Conservation (phyloP, 495 filamentous ascomycete species). For the Xylaria curta region DNA sequence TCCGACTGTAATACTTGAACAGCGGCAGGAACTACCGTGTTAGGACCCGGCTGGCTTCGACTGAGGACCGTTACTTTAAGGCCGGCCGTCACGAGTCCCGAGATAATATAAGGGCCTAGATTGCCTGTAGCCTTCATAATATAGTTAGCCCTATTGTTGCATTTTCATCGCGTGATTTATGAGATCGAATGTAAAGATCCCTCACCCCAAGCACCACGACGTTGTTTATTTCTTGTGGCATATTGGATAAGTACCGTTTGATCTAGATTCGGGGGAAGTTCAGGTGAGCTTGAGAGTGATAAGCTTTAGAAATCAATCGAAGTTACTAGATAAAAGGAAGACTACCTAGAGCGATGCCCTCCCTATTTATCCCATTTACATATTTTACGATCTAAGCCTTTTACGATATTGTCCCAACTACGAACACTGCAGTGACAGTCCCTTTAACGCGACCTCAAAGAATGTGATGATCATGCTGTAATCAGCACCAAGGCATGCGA, state of each 20-base stretch:
- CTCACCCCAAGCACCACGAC: not conserved
- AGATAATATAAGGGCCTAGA: not conserved
- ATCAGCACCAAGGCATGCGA: too few relatives aligned
- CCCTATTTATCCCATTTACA: not conserved
- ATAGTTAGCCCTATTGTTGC: not conserved
- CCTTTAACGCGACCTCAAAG: not conserved
- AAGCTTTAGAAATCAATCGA: not conserved
- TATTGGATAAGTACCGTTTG: not conserved
- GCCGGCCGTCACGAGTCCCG: not conserved
- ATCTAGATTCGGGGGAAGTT: not conserved
- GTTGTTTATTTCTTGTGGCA: not conserved
- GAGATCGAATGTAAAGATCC: not conserved
- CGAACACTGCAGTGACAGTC: not conserved
- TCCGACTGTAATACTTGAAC: not conserved
- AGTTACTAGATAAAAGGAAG: not conserved
- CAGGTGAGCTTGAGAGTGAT: not conserved
- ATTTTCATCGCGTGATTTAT: not conserved
- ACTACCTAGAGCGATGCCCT: not conserved
- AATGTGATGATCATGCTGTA: not conserved
- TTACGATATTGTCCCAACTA: not conserved
- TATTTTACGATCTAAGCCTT: not conserved
- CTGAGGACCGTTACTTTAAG: not conserved
- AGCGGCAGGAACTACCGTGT: not conserved
- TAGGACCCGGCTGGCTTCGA: not conserved
- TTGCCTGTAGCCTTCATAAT: not conserved